Evolutionary conservation across 139 green algal genomes (phyloP).

Genomic region (Tetratostichococcus sp.): DNA sequence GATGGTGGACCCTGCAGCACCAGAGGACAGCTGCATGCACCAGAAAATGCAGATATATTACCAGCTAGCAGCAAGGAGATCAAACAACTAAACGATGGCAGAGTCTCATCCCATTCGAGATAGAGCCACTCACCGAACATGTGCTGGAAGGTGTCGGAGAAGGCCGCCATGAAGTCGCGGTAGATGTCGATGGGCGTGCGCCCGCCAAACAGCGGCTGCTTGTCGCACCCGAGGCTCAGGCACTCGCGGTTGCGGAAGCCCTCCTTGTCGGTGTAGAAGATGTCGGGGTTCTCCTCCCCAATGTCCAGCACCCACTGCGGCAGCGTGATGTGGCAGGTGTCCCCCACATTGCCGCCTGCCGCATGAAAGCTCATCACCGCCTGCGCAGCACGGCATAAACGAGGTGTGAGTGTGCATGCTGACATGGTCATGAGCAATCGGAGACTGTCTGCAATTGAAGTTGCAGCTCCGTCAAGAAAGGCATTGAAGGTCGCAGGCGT

Average conservation of each 20-base stretch:
- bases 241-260: slow-evolving; percentile 90
- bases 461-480: no score
- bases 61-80: not conserved
- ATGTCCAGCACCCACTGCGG: slow-evolving; percentile 93
- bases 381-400: slow-evolving; percentile 61
- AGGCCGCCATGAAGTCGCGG: slow-evolving; percentile 87
- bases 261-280: slow-evolving; percentile 92
- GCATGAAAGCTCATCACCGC: slow-evolving; percentile 92
- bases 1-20: slow-evolving; percentile 55
- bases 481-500: no score
- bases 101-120: no score
- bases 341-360: slow-evolving; percentile 85
- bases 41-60: no score
- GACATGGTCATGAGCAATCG: no score
- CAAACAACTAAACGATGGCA: no score
- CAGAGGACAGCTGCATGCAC: not conserved
- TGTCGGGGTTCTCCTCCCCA: slow-evolving; percentile 82
- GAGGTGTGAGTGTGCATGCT: slow-evolving; percentile 11
- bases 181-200: slow-evolving; percentile 91
- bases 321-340: slow-evolving; percentile 90
- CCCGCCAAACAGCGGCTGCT: slow-evolving; percentile 73
- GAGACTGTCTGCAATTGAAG: no score
- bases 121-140: slow-evolving; percentile 37
- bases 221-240: slow-evolving; percentile 88
- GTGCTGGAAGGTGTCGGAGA: slow-evolving; percentile 71